These are phyloP conservation scores for Byssothecium circinans DNA, from an alignment of 2,329 filamentous ascomycete species.

Conservation along the genomic window DNA sequence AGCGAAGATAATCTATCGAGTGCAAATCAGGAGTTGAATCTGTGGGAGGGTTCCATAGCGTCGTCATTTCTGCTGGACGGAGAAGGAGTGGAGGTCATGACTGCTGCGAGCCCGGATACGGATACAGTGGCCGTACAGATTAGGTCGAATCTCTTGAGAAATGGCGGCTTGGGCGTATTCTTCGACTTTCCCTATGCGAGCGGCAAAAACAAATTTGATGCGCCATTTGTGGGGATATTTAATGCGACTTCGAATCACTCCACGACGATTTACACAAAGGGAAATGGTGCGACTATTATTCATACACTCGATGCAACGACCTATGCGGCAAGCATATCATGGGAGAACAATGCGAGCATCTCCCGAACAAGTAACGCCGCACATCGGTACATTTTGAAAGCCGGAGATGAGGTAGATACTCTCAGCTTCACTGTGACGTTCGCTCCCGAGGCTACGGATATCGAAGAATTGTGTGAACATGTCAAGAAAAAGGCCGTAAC, in stretches of 20 bases:
- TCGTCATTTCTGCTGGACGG: constrained; percentile 51
- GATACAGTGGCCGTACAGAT: constrained; percentile 52
- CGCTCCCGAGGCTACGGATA: constrained; percentile 30
- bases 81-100: constrained; percentile 46
- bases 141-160: constrained; percentile 46
- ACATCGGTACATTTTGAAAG: constrained; percentile 50
- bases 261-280: constrained; percentile 39
- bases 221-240: constrained; percentile 57
- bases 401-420: constrained; percentile 26
- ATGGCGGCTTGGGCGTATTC: constrained; percentile 49
- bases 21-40: constrained; percentile 50
- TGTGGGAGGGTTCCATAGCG: constrained; percentile 52
- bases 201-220: constrained; percentile 56
- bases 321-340: constrained; percentile 47
- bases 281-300: constrained; percentile 43
- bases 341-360: constrained; percentile 40
- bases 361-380: constrained; percentile 38
- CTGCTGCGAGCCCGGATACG: constrained; percentile 50
- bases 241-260: constrained; percentile 52
- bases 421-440: constrained; percentile 31
- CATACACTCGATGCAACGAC: constrained; percentile 50
- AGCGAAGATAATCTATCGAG: constrained; percentile 46
- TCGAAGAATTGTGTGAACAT: constrained; percentile 30
- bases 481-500: constrained; percentile 36
- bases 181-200: constrained; percentile 57